Conservation (phyloP, 164 flowering plant species). For the Liriodendron chinense region DNA sequence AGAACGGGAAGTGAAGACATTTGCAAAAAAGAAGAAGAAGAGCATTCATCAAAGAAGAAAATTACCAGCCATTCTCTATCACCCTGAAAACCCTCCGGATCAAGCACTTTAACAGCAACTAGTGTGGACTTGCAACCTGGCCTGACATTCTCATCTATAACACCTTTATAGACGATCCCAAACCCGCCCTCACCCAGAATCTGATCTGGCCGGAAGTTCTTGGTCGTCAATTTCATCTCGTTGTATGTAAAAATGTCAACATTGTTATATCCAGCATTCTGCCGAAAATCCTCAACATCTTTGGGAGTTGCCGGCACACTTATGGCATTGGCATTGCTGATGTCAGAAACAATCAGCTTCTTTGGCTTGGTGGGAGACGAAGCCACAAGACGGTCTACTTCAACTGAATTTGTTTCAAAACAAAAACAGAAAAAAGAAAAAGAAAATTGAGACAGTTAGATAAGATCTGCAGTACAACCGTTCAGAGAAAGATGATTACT, state of each 20-base stretch:
- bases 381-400: conserved; percentile 9
- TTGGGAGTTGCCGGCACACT: conserved; percentile 34
- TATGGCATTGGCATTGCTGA: conserved; percentile 10
- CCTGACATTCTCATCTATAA: conserved; percentile 69
- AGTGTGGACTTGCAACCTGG: conserved; percentile 55
- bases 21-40: conserved; percentile 2
- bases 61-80: conserved; percentile 97
- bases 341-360: conserved; percentile 5
- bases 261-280: conserved; percentile 52
- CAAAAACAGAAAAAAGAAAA: background rate
- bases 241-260: conserved; percentile 76
- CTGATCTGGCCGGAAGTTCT: conserved; percentile 74
- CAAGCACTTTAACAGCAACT: conserved; percentile 90
- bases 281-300: conserved; percentile 70
- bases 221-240: conserved; percentile 82
- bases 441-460: too few relatives aligned
- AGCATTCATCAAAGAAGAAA: background rate
- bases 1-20: background rate
- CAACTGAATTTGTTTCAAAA: background rate
- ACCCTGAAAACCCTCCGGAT: conserved; percentile 83
- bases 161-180: conserved; percentile 90
- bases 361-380: conserved; percentile 15
- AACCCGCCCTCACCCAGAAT: conserved; percentile 96
- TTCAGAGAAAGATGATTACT: too few relatives aligned
- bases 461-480: too few relatives aligned